Conservation (phyloP, 352 stramenopile species). For the Aphanomyces euteiches region DNA sequence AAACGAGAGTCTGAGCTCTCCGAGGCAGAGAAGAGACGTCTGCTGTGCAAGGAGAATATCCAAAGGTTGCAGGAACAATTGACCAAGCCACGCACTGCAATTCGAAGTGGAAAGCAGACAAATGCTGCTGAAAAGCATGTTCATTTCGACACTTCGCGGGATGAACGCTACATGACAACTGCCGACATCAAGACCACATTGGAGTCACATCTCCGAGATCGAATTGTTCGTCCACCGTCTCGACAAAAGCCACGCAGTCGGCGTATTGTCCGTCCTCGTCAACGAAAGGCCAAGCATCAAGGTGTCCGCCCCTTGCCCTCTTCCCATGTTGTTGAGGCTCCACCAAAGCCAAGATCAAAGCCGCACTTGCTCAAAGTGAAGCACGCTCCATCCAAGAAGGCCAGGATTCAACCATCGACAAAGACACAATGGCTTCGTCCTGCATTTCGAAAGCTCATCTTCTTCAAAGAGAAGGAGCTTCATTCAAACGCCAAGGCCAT, state of each 20-base stretch:
- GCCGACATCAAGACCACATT: slow-evolving; percentile 12
- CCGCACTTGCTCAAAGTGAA: too few species aligned
- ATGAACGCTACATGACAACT: neutral
- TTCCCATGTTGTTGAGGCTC: too few species aligned
- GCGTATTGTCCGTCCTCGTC: neutral
- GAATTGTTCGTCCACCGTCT: neutral
- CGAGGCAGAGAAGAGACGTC: slow-evolving; percentile 1
- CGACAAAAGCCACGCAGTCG: neutral
- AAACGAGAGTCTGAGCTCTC: neutral
- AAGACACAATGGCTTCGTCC: too few species aligned
- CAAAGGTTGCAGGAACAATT: neutral
- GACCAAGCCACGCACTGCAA: neutral
- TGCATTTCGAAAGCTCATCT: neutral
- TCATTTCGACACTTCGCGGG: neutral
- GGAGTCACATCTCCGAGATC: neutral
- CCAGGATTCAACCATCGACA: too few species aligned
- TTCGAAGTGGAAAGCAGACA: neutral
- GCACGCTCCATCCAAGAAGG: too few species aligned
- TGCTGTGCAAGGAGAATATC: slow-evolving; percentile 17
- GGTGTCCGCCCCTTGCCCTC: too few species aligned
- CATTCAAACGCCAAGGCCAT: too few species aligned
- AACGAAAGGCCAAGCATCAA: neutral
- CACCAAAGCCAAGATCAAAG: too few species aligned
- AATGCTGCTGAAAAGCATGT: neutral
- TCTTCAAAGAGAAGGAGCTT: neutral